Base-by-base conservation (phyloP, 108 stramenopile genomes). In the Cyclotella baltica region DNA sequence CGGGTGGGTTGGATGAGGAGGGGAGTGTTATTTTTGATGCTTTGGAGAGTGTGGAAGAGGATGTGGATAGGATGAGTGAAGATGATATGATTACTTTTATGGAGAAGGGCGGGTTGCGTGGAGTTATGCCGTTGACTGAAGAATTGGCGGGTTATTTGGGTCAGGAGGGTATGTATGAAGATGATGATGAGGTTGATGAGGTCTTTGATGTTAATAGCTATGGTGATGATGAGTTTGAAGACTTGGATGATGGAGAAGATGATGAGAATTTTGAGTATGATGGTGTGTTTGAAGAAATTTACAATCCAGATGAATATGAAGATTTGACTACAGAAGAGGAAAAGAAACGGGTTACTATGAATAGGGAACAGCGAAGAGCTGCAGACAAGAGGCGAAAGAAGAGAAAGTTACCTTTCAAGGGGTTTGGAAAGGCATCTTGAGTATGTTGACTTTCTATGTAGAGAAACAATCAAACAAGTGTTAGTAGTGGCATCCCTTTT, bases 321-420 rank as follows among this genome's bases (percentile, higher is more conserved):
- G 83, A 77, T 27, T 38, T 82, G 36, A 52, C 36, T n/a, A 67
- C 62, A 29, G 85, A 88, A 28, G 83, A 85, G 47, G 80, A 77
- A 22, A 69, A 50, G 47, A 73, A 71, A 15, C 86, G 78, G 55
- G 62, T 73, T 34, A 67, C 67, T 53, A 87, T 92, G 70, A 94
- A 94, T 76, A 78, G 93, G 36, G 87, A 88, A 73, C 90, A 94
- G 78, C 83, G 93, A 34, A 81, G 93, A 69, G 89, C 87, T 28
- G 93, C 88, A 9, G 83, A 85, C n/a, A 83, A 83, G 80, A 83
- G 70, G 34, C 86, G 87, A 65, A 87, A 85, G 66, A 83, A 86
- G 56, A 80, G 78, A 68, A 92, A 90, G 78, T 61, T 86, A 25
- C 91, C 91, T 31, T 76, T 75, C 75, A 90, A 89, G 62, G 91